These are phyloP conservation scores for Podospora sp. DNA, from an alignment of 495 filamentous ascomycete species.

Conservation along the genomic window DNA sequence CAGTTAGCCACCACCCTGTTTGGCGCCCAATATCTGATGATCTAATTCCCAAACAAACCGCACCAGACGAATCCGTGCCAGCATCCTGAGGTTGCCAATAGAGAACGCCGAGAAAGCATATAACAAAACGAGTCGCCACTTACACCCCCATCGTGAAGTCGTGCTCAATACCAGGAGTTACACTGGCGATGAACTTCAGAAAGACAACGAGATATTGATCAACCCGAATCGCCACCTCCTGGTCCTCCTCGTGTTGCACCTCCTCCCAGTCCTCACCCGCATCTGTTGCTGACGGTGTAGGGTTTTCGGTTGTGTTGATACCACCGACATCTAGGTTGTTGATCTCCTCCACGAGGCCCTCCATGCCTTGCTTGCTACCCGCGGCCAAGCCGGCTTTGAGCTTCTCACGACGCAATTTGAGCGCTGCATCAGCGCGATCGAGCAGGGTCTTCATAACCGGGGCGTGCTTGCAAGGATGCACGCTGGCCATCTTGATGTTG, in stretches of 20 bases:
- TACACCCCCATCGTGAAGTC: conserved; percentile 55
- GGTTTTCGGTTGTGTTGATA: conserved; percentile 18
- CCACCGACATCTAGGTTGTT: conserved; percentile 52
- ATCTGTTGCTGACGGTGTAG: conserved; percentile 34
- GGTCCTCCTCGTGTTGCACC: conserved; percentile 68
- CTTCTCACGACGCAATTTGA: conserved; percentile 86
- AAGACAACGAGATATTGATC: conserved; percentile 46
- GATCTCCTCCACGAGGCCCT: conserved; percentile 62
- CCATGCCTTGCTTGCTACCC: conserved; percentile 55
- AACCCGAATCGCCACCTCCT: conserved; percentile 88
- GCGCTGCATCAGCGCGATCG: conserved; percentile 88
- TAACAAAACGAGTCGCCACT: neutral
- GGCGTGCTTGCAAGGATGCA: conserved; percentile 92
- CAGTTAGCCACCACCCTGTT: neutral
- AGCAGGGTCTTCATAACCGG: conserved; percentile 97
- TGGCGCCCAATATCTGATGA: neutral
- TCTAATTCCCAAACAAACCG: neutral
- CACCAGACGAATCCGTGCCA: neutral
- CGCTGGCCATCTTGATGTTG: conserved; percentile 88
- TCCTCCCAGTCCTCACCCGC: conserved; percentile 86
- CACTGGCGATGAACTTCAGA: neutral
- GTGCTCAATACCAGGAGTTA: neutral
- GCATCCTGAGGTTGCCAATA: neutral
- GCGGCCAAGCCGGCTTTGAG: conserved; percentile 56
- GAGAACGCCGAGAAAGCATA: neutral